Evolutionary conservation across 2,329 filamentous ascomycete species (phyloP), one percentile per base, ranked within the genome.

Genomic region (Chaetomium sp.): DNA sequence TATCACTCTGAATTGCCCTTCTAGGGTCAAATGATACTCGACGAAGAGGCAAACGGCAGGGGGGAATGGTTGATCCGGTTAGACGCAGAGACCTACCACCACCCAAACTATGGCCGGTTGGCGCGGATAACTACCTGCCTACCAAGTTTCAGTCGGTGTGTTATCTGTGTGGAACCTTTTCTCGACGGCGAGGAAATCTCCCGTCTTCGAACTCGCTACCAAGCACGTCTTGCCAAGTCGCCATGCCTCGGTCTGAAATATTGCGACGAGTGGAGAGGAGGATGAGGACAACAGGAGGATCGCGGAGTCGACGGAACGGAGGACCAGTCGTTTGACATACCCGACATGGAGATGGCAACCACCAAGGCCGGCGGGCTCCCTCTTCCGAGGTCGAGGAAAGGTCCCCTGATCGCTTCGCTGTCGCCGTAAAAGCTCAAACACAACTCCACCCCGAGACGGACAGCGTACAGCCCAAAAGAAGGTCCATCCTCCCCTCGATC

Each of bases 171-270:
- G 12, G 42, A 10, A 50, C 42, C 56, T 25, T 42, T 50, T 42
- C 55, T 51, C 38, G 7, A 64, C 63, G 63, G 66, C 63, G 62
- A 61, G 63, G 57, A 64, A 65, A 65, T 64, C 50, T 60, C 19
- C 25, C 42, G 13, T 29, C n/a, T 19, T 23, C 53, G 9, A 33
- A 19, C 47, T 64, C 57, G 60, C 61, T 64, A 58, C 65, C 61
- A 58, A n/a, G 4, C 4, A 31, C n/a, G 23, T n/a, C 25, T 60
- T 25, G 33, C 50, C 42, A 23, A 25, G 50, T 56, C 29, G 23
- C 45, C 9, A 9, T 19, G 27, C 29, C 38, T 60, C 54, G 59
- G 61, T 47, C 57, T 27, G 31, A 53, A 49, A 57, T 62, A 67
- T 47, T 25, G 59, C 55, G 49, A 38, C 55, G 38, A 55, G 56